Percentiles rank a stretch among this genome's conserved stretches.
phyloP scores from a whole-genome alignment of 306 rosid genomes.

The Vicia villosa region DNA sequence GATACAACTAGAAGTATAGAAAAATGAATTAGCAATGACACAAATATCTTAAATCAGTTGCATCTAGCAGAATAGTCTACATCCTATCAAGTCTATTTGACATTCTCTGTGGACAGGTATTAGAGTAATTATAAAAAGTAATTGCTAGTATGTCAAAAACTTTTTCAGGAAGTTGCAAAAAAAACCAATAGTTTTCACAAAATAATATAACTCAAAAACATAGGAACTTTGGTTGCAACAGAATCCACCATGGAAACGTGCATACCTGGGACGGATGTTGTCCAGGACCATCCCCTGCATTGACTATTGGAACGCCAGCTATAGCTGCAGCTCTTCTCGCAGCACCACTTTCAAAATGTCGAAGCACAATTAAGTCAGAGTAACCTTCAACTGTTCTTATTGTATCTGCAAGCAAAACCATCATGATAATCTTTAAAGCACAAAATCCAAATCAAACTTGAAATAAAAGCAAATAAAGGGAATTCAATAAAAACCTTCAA shows the following conservation, averaged over 20 bases:
- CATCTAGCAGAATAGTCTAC: constrained; percentile 1
- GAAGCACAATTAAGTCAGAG: constrained; percentile 84
- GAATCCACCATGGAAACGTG: background rate
- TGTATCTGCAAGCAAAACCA: constrained; percentile 63
- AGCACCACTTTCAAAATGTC: constrained; percentile 97
- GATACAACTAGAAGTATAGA: constrained; percentile 6
- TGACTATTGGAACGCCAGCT: constrained; percentile 77
- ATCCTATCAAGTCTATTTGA: background rate
- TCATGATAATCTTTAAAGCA: constrained; percentile 8
- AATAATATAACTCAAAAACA: background rate
- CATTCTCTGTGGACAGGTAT: too few species aligned
- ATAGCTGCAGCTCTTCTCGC: constrained; percentile 84
- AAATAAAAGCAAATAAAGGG: background rate
- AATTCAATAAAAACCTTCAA: constrained; percentile 62
- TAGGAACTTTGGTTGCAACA: constrained; percentile 1
- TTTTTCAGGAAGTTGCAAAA: background rate
- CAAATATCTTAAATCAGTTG: constrained; percentile 9
- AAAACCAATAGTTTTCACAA: background rate
- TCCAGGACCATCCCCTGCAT: constrained; percentile 99
- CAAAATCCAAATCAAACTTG: constrained; percentile 7
- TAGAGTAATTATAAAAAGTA: too few species aligned
- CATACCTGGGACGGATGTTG: constrained; percentile 90
- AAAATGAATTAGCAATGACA: constrained; percentile 1
- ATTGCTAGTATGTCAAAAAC: background rate
- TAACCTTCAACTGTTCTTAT: constrained; percentile 90